Base-by-base conservation (phyloP, 1,284 basidiomycete genomes). In the Phenoliferia sp. region DNA sequence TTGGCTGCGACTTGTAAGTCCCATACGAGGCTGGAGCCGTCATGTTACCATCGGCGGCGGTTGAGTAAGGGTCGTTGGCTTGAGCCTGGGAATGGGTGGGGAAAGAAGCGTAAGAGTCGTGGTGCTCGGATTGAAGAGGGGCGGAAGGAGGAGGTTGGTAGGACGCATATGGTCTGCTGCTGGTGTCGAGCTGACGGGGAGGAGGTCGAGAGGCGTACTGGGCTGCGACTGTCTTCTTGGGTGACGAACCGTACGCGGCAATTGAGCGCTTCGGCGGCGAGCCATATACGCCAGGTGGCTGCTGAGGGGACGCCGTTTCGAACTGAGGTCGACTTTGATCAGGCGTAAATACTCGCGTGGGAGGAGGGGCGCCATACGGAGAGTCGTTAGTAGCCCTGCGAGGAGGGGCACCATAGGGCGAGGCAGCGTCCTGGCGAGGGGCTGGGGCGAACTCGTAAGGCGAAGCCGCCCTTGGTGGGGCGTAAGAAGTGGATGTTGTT, bases 21-120 rank as follows among this genome's bases (percentile, higher is more conserved):
- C 52, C 59, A 54, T 59, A 67, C 15, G 39, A 31, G 17, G 62
- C 55, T 17, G 64, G 54, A 12, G 63, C 56, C 12, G 62, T 63
- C 26, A 61, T 15, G 62, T 60, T 64, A 19, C 63, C 58, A 9
- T 39, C 35, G 3, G 64, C 62, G n/a, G 5, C 12, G 15, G 52
- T 35, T 2, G 63, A 58, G 50, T 48, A 62, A 0, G 48, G 59
- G 5, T 33, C 63, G 62, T 26, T 44, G 29, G 36, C 9, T 22
- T 58, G 31, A 15, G 31, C 12, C 16, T 17, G 39, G 44, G 26
- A 19, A 31, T n/a, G 60, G 35, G 54, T 56, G 54, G 48, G 28
- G 26, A 55, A 36, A 12, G 55, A 31, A 26, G n/a, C 62, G 62
- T 64, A 64, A 16, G 55, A 59, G 31, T 62, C 61, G 22, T 56